These are phyloP conservation scores for Penicillium pancosmium DNA, from an alignment of 495 filamentous ascomycete species.

Conservation along the genomic window DNA sequence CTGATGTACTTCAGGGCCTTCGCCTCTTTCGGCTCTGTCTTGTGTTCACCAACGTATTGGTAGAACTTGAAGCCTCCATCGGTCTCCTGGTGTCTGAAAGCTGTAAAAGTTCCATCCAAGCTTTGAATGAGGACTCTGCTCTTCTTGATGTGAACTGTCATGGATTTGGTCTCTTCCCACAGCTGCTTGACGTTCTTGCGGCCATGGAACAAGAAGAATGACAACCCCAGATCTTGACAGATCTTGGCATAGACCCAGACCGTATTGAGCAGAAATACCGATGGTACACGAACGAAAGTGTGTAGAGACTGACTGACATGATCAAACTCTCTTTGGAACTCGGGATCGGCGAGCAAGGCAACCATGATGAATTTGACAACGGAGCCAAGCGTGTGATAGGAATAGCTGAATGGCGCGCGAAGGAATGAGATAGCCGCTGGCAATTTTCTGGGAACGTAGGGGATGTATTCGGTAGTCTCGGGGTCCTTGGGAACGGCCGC, in stretches of 20 bases:
- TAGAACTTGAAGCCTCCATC: slow-evolving; percentile 49
- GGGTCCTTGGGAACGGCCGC: slow-evolving; percentile 30
- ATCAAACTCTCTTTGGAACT: slow-evolving; percentile 61
- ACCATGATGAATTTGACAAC: slow-evolving; percentile 57
- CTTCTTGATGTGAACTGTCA: slow-evolving; percentile 50
- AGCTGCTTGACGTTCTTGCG: slow-evolving; percentile 47
- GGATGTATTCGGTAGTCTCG: slow-evolving; percentile 35
- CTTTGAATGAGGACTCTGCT: slow-evolving; percentile 47
- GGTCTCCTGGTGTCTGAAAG: slow-evolving; percentile 44
- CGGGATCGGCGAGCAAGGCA: slow-evolving; percentile 57
- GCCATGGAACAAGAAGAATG: slow-evolving; percentile 52
- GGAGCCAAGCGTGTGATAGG: slow-evolving; percentile 45
- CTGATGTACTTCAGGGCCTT: slow-evolving; percentile 48
- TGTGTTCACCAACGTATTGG: slow-evolving; percentile 50
- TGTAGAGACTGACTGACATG: slow-evolving; percentile 44
- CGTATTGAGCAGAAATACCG: slow-evolving; percentile 43
- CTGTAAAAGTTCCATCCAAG: slow-evolving; percentile 49
- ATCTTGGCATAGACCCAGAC: slow-evolving; percentile 53
- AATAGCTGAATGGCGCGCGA: slow-evolving; percentile 30
- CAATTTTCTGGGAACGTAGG: slow-evolving; percentile 33
- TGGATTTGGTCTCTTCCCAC: slow-evolving; percentile 52
- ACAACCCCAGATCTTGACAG: slow-evolving; percentile 42
- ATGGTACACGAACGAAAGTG: slow-evolving; percentile 40
- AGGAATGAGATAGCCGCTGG: slow-evolving; percentile 30
- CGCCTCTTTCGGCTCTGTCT: slow-evolving; percentile 43